These are phyloP conservation scores for Mucor ambiguus DNA, from an alignment of 371 early-diverging fungal genomes.

Conservation along the genomic window DNA sequence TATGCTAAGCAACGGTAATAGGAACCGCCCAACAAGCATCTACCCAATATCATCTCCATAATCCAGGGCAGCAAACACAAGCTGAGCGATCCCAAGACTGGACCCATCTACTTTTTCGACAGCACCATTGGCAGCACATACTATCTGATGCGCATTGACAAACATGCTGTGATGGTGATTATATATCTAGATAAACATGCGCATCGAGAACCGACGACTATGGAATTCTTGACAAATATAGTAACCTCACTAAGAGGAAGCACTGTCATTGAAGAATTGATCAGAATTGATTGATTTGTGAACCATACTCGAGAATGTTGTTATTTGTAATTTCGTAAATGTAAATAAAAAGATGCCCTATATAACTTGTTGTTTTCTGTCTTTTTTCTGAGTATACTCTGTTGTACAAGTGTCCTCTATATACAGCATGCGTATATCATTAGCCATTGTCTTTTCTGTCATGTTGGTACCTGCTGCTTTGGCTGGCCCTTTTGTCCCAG, in stretches of 20 bases:
- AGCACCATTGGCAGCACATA: conserved; percentile 59
- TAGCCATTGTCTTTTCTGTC: neutral
- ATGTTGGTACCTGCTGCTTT: neutral
- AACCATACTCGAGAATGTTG: neutral
- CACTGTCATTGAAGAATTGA: conserved; percentile 41
- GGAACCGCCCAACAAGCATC: conserved; percentile 62
- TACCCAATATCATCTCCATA: conserved; percentile 67
- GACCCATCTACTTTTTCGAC: conserved; percentile 58
- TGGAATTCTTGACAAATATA: conserved; percentile 55
- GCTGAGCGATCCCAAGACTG: conserved; percentile 44
- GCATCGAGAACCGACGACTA: conserved; percentile 50
- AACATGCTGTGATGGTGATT: conserved; percentile 58
- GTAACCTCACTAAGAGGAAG: conserved; percentile 43
- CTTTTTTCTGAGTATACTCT: neutral
- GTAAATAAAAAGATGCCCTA: neutral
- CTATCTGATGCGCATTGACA: conserved; percentile 61
- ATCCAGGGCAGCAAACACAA: conserved; percentile 57
- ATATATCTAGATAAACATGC: conserved; percentile 62
- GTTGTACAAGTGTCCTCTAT: neutral
- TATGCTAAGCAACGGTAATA: conserved; percentile 11
- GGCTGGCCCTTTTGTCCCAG: neutral
- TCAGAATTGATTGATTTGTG: conserved; percentile 24
- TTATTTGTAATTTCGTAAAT: conserved; percentile 3
- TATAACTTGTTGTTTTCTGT: neutral
- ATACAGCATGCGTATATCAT: neutral